Evolutionary conservation across 805 yeast genomes (phyloP).

Genomic region (Kuraishia capsulata): DNA sequence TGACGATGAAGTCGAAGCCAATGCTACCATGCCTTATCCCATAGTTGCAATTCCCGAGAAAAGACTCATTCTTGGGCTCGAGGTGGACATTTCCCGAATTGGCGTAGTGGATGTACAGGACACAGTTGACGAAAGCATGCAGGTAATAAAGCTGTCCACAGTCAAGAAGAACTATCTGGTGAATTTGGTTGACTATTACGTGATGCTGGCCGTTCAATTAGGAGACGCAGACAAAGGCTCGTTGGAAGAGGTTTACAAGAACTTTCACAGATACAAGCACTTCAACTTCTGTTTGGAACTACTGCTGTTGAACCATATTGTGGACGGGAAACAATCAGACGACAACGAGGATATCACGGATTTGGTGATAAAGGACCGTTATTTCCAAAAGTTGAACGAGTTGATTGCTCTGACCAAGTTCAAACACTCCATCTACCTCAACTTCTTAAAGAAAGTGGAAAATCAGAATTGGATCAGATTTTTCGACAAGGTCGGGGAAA

Average conservation of each 20-base stretch:
- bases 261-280: slow-evolving; percentile 30
- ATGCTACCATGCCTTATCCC: slow-evolving; percentile 36
- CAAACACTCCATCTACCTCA: slow-evolving; percentile 31
- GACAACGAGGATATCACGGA: slow-evolving; percentile 13
- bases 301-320: slow-evolving; percentile 30
- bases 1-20: slow-evolving; percentile 9
- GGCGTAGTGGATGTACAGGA: background rate
- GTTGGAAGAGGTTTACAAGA: slow-evolving; percentile 4
- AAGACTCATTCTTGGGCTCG: slow-evolving; percentile 41
- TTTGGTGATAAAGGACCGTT: slow-evolving; percentile 4
- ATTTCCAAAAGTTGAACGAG: slow-evolving; percentile 20
- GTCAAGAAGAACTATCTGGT: slow-evolving; percentile 34
- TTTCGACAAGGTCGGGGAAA: slow-evolving; percentile 28
- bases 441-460: slow-evolving; percentile 46
- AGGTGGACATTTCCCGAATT: slow-evolving; percentile 24
- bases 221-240: background rate
- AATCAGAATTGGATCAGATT: slow-evolving; percentile 40
- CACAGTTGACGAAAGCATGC: slow-evolving; percentile 3
- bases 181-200: slow-evolving; percentile 38
- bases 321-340: slow-evolving; percentile 20
- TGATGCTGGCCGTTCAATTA: slow-evolving; percentile 12
- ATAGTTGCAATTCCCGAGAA: slow-evolving; percentile 34
- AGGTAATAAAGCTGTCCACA: slow-evolving; percentile 17
- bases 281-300: slow-evolving; percentile 42
- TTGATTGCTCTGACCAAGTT: slow-evolving; percentile 22